These are phyloP conservation scores for Gloeopeniophorella convolvens DNA, from an alignment of 768 basidiomycete genomes.

Conservation along the genomic window DNA sequence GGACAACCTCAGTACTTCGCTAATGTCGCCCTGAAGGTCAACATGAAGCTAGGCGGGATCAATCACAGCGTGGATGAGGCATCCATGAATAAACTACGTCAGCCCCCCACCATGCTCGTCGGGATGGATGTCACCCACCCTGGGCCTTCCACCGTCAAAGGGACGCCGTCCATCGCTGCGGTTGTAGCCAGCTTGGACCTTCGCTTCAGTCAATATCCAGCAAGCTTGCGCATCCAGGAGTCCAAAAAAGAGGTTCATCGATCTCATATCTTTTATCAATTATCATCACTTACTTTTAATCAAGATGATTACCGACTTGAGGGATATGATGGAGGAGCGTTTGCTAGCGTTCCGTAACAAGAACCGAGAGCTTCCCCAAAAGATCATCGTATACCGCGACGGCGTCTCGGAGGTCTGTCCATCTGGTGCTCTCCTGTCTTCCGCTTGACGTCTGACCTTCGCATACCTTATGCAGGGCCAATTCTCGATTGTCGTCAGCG, in stretches of 20 bases:
- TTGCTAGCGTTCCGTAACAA: constrained; percentile 34
- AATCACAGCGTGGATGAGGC: constrained; percentile 40
- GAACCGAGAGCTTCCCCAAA: constrained; percentile 36
- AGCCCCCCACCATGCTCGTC: constrained; percentile 44
- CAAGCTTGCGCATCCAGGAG: constrained; percentile 42
- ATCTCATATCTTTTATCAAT: neutral
- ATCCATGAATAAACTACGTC: constrained; percentile 34
- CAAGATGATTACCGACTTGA: constrained; percentile 44
- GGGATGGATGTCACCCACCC: constrained; percentile 74
- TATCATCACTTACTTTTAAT: neutral
- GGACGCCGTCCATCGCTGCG: constrained; percentile 50
- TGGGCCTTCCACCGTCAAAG: constrained; percentile 57
- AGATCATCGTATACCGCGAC: constrained; percentile 56
- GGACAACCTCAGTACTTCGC: constrained; percentile 49
- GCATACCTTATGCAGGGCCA: constrained; percentile 33
- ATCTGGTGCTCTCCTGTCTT: neutral
- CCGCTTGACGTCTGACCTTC: neutral
- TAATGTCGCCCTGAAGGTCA: constrained; percentile 49
- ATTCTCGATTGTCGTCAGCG: constrained; percentile 38
- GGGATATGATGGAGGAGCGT: constrained; percentile 43
- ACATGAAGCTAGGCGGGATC: constrained; percentile 49
- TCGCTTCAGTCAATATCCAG: constrained; percentile 44
- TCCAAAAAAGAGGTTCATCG: constrained; percentile 63
- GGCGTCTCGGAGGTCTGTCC: constrained; percentile 68
- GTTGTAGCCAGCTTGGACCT: constrained; percentile 45